Base-by-base conservation (phyloP, 148 eudicot species). In the Rhododendron kiyosumense region DNA sequence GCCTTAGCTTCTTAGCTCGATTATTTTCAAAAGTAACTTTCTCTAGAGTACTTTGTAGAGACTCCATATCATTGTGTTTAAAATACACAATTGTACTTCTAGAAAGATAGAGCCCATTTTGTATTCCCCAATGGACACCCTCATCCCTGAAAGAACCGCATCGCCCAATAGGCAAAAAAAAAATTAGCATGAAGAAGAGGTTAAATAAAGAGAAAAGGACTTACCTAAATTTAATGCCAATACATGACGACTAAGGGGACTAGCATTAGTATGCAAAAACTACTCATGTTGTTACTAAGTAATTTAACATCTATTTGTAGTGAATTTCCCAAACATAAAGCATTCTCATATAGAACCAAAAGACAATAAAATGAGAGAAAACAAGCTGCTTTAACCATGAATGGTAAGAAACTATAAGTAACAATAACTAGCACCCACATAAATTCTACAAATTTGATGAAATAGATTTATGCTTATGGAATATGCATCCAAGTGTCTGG, bases 51-150 rank as follows among this genome's bases (percentile, higher is more conserved):
- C 63, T 91, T 82, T 86, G 89, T 63, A 97, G 90, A 52, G 98
- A 95, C 85, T 87, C 90, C 94, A 95, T 94, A 83, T 97, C 92
- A 86, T 97, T 97, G 90, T 97, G 99, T 93, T 97, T 93, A 87
- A 94, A 97, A 88, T 91, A 94, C 75, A 93, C 86, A 87, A 97
- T 92, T n/a, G 98, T 95, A 89, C 99, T 97, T 91, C 99, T 93
- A 13, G 99, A 97, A 49, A 97, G 90, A 86, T 94, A 89, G 34
- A 97, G 98, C 69, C 99, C 99, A 88, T 95, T 97, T 86, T 97
- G 99, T 84, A 97, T 94, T 75, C 98, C 98, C 99, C 99, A 97
- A 85, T 94, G 97, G 77, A 97, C 99, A 84, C 98, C 99, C 84
- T 97, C 99, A 86, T 97, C 99, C 84, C 99, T 97, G 88, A 26